These are phyloP conservation scores for Saccharomyces kudriavzevii DNA, from an alignment of 805 yeast genomes.

Conservation along the genomic window DNA sequence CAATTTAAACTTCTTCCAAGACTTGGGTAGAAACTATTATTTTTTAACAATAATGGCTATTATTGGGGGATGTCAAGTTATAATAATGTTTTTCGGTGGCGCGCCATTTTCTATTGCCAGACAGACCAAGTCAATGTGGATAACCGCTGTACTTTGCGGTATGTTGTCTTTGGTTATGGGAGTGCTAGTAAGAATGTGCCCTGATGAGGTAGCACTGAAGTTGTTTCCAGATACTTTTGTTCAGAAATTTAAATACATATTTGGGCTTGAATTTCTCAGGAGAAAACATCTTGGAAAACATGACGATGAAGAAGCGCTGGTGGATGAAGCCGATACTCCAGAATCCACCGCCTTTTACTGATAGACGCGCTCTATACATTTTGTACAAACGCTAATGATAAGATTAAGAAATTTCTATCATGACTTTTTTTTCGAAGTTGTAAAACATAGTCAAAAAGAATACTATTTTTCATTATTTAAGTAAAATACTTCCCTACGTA, in stretches of 20 bases:
- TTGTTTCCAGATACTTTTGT: slow-evolving; percentile 51
- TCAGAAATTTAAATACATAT: slow-evolving; percentile 9
- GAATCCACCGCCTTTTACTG: slow-evolving; percentile 27
- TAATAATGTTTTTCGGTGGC: slow-evolving; percentile 96
- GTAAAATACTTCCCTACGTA: not conserved
- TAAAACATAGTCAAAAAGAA: not conserved
- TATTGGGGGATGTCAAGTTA: slow-evolving; percentile 75
- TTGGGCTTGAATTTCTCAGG: slow-evolving; percentile 23
- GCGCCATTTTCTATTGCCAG: slow-evolving; percentile 79
- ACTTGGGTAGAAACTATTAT: slow-evolving; percentile 73
- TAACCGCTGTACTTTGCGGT: slow-evolving; percentile 75
- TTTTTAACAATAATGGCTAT: slow-evolving; percentile 64
- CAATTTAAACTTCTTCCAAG: slow-evolving; percentile 76
- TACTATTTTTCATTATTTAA: not conserved
- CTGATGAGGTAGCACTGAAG: slow-evolving; percentile 65
- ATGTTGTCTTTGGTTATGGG: slow-evolving; percentile 76
- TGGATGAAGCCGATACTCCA: slow-evolving; percentile 7
- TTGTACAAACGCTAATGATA: not conserved
- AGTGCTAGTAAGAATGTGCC: slow-evolving; percentile 62
- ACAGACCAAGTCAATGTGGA: slow-evolving; percentile 87
- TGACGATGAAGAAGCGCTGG: slow-evolving; percentile 24
- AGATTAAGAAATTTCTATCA: not conserved
- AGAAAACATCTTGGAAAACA: slow-evolving; percentile 6
- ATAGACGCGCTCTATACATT: not conserved
- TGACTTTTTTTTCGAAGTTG: not conserved